A percentile compares a stretch with the other conserved stretches of the same genome.
Evolutionary conservation across 768 basidiomycete genomes (phyloP).

Genomic region (Rubroboletus satanas): DNA sequence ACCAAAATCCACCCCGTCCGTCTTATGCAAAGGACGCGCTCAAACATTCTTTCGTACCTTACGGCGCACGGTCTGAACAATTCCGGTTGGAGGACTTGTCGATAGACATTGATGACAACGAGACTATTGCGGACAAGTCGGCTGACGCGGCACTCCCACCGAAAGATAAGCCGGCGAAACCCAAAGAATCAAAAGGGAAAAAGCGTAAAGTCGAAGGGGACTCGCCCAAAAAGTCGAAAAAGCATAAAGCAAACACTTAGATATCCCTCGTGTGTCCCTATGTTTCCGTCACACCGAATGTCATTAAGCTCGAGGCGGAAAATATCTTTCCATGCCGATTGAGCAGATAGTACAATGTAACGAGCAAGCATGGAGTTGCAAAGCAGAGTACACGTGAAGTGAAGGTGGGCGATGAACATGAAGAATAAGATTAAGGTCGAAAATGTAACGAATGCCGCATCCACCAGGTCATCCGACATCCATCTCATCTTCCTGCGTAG

Average conservation of each 20-base stretch:
- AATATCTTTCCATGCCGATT: slow-evolving; percentile 6
- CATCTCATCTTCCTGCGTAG: slow-evolving; percentile 58
- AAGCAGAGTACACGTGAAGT: slow-evolving; percentile 24
- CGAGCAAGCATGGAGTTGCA: slow-evolving; percentile 21
- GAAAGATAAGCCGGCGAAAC: slow-evolving; percentile 7
- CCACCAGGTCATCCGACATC: slow-evolving; percentile 51
- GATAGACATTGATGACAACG: slow-evolving; percentile 24
- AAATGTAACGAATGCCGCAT: slow-evolving; percentile 2
- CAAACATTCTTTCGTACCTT: slow-evolving; percentile 62
- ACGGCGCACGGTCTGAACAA: slow-evolving; percentile 41
- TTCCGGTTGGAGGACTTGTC: slow-evolving; percentile 3
- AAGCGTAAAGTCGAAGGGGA: slow-evolving; percentile 51
- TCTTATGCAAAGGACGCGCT: slow-evolving; percentile 58
- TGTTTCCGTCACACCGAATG: not conserved
- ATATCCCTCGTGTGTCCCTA: not conserved
- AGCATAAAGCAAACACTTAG: slow-evolving; percentile 32
- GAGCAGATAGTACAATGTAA: slow-evolving; percentile 19
- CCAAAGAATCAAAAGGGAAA: slow-evolving; percentile 31
- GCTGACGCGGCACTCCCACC: not conserved
- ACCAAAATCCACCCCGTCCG: slow-evolving; percentile 53
- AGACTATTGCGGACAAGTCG: slow-evolving; percentile 23
- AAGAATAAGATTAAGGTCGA: slow-evolving; percentile 24
- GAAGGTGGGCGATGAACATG: slow-evolving; percentile 26
- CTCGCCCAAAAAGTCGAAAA: slow-evolving; percentile 47
- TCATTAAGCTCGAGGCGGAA: slow-evolving; percentile 4